Percentiles rank a stretch among this genome's conserved stretches.
Evolutionary conservation across 768 basidiomycete genomes (phyloP).

Genomic region (Suillus brevipes): DNA sequence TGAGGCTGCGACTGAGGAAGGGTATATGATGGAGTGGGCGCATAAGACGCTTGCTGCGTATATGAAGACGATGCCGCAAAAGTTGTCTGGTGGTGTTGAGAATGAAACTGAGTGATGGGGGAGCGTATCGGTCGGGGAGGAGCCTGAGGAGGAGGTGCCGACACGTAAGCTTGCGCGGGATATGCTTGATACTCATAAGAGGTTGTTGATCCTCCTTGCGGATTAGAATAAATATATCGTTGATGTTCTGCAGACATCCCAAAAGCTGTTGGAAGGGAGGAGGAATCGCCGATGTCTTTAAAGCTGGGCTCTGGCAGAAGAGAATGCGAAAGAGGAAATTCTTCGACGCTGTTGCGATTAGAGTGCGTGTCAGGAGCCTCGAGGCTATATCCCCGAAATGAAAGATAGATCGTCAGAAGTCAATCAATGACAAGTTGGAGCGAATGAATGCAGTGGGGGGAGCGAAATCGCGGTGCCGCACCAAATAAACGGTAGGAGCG

Average conservation of each 20-base stretch:
- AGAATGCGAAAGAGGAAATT: constrained; percentile 28
- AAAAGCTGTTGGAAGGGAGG: constrained; percentile 18
- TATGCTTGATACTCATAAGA: constrained; percentile 56
- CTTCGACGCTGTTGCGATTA: constrained; percentile 22
- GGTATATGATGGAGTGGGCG: constrained; percentile 29
- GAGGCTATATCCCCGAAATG: constrained; percentile 40
- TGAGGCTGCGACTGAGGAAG: constrained; percentile 33
- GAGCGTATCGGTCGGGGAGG: constrained; percentile 31
- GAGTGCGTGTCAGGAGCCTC: constrained; percentile 33
- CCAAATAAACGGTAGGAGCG: not conserved
- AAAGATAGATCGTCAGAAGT: constrained; percentile 32
- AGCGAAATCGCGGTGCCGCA: constrained; percentile 29
- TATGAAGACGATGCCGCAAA: constrained; percentile 32
- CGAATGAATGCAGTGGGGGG: constrained; percentile 35
- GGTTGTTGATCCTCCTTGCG: constrained; percentile 38
- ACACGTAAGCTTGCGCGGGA: constrained; percentile 28
- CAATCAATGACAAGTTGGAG: constrained; percentile 32
- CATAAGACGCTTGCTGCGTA: constrained; percentile 28
- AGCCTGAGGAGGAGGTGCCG: constrained; percentile 30
- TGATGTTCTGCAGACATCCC: constrained; percentile 49
- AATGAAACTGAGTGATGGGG: constrained; percentile 34
- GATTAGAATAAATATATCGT: constrained; percentile 56
- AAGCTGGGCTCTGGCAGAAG: constrained; percentile 12
- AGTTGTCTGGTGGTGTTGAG: constrained; percentile 28
- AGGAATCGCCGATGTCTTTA: constrained; percentile 19